These are phyloP conservation scores for Gynostemma pentaphyllum DNA, from an alignment of 306 rosid species.

Conservation along the genomic window DNA sequence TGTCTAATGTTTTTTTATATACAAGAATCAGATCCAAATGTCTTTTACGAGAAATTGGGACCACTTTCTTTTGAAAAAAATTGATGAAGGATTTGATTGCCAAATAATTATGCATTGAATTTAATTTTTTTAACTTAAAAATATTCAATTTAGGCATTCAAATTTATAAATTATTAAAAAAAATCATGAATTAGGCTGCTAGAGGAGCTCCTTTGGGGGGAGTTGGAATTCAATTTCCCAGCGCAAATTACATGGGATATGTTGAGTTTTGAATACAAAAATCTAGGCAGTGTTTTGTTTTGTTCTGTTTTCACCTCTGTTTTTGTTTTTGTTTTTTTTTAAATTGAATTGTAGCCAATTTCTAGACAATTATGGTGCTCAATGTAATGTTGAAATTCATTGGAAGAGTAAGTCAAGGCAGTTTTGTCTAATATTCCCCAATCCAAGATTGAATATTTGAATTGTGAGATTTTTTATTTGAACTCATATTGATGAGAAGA, in stretches of 20 bases:
- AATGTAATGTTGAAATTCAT: neutral
- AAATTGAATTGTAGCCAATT: neutral
- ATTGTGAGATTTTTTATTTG: neutral
- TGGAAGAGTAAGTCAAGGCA: neutral
- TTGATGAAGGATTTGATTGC: neutral
- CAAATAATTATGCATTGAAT: conserved; percentile 8
- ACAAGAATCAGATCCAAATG: neutral
- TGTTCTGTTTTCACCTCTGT: too few relatives aligned
- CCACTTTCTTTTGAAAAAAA: neutral
- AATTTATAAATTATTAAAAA: too few relatives aligned
- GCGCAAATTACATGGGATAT: conserved; percentile 15
- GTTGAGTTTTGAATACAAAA: too few relatives aligned
- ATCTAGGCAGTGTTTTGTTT: conserved; percentile 1
- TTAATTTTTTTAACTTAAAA: too few relatives aligned
- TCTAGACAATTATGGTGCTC: conserved; percentile 1
- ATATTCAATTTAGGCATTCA: too few relatives aligned
- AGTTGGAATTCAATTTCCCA: conserved; percentile 24
- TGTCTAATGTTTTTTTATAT: neutral
- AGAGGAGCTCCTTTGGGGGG: conserved; percentile 4
- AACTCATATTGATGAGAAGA: too few relatives aligned
- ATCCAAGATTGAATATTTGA: neutral
- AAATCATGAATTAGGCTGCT: too few relatives aligned
- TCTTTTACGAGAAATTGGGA: neutral
- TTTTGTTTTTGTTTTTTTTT: neutral
- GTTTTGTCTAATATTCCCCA: neutral